A percentile compares a stretch with the other conserved stretches of the same genome.
Conservation (phyloP, 148 eudicot genomes). For the Cornus florida region DNA sequence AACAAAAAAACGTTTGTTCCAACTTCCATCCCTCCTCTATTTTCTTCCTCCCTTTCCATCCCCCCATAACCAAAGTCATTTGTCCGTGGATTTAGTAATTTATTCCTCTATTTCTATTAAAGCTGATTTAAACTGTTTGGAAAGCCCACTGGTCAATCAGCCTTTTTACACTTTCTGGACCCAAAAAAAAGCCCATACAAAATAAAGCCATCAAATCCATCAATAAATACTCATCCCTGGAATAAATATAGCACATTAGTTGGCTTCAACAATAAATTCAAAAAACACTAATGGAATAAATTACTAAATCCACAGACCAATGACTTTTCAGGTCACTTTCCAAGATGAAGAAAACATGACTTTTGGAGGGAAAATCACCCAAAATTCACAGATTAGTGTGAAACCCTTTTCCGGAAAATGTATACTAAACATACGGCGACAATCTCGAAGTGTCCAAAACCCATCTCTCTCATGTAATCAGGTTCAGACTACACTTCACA, state of each 20-base stretch:
- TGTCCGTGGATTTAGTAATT: not conserved
- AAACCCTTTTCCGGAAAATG: not conserved
- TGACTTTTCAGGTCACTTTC: not conserved
- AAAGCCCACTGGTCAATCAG: no score
- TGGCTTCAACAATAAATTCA: no score
- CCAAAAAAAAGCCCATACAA: no score
- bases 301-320: no score
- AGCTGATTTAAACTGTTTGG: no score
- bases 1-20: no score
- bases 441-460: not conserved
- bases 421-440: not conserved
- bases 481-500: no score
- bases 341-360: not conserved
- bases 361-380: conserved; percentile 8
- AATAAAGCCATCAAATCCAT: no score
- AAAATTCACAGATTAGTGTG: not conserved
- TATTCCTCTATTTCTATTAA: not conserved
- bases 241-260: not conserved
- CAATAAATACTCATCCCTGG: no score
- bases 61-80: not conserved
- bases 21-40: no score
- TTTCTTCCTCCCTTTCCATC: no score
- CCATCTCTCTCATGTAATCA: not conserved
- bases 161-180: no score
- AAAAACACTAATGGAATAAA: not conserved